Base-by-base conservation (phyloP, 139 green algal species). In the Medakamo hakoo region DNA sequence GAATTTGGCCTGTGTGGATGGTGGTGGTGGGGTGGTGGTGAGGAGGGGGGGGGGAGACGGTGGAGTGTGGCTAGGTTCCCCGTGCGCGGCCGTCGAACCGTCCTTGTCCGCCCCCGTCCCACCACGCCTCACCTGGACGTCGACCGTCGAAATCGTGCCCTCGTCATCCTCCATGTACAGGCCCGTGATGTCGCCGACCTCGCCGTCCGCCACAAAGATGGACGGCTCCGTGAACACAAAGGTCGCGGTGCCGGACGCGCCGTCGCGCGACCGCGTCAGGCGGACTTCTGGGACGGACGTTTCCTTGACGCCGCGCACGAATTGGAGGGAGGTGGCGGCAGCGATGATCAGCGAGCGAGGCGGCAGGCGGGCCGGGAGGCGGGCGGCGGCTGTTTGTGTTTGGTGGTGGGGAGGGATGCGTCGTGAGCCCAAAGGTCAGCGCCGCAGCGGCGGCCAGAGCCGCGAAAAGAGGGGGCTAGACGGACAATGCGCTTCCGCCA, bases 151-250 rank as follows among this genome's bases (percentile, higher is more conserved):
- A 27, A 96, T 68, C 3, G 48, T 69, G 72, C 88, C 86, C 75
- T 99, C 93, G 30, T 96, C 88, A 65, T 99, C 93, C 29, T 86
- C 72, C 79, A 99, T 81, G 78, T 94, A 99, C 58, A 99, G 73
- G 4, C 92, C 91, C 18, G 90, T 97, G 68, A 96, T 96, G 26
- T 96, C 89, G 2, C 89, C 88, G 48, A 82, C 30, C 59, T 95
- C 86, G 26, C 58, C 67, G 27, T 71, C 75, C 14, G 80, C 80
- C 71, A 97, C 86, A 70, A 99, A 98, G 4, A 99, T 76, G 40
- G 79, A 78, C 22, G 93, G 93, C 49, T 89, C 77, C 5, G 87
- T 69, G 62, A 99, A 99, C 0, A 88, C 48, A 64, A 99, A 97
- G 28, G 80, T 82, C 2, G 93, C 93, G 0, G 80, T 87, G 30